Percentiles rank a stretch among this genome's conserved stretches.
Evolutionary conservation across 345 rosid genomes (phyloP).

Genomic region (Hibiscus syriacus): DNA sequence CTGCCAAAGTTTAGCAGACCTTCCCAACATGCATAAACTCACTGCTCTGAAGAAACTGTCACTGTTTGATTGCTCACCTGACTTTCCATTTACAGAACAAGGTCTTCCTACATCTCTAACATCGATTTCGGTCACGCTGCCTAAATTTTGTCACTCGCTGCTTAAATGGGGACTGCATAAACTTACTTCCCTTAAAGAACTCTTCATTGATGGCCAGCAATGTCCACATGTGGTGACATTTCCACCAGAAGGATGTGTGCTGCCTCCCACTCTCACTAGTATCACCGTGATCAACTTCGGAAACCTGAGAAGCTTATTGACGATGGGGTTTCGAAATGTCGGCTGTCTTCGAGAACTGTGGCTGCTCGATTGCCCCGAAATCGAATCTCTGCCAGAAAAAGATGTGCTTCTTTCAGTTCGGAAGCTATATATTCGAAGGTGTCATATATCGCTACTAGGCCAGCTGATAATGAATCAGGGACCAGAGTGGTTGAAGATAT

Average conservation of each 20-base stretch:
- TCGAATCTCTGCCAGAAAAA: neutral
- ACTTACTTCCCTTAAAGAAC: neutral
- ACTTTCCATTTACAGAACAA: neutral
- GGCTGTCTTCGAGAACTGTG: constrained; percentile 7
- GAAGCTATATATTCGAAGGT: neutral
- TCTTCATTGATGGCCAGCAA: neutral
- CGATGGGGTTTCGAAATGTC: neutral
- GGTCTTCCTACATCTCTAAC: constrained; percentile 3
- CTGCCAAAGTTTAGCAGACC: neutral
- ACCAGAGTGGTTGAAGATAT: neutral
- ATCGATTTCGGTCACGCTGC: neutral
- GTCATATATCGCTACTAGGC: neutral
- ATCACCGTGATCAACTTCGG: neutral
- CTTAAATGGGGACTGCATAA: constrained; percentile 4
- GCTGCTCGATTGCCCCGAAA: neutral
- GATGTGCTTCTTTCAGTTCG: neutral
- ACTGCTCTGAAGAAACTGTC: neutral
- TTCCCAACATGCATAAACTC: neutral
- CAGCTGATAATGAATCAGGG: neutral
- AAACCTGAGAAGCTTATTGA: neutral
- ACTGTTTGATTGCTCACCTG: neutral
- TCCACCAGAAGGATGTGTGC: neutral
- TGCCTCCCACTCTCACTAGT: neutral
- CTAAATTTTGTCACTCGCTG: neutral
- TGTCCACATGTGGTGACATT: constrained; percentile 8